These are phyloP conservation scores for Hypericum perforatum DNA, from an alignment of 345 rosid species.

Conservation along the genomic window DNA sequence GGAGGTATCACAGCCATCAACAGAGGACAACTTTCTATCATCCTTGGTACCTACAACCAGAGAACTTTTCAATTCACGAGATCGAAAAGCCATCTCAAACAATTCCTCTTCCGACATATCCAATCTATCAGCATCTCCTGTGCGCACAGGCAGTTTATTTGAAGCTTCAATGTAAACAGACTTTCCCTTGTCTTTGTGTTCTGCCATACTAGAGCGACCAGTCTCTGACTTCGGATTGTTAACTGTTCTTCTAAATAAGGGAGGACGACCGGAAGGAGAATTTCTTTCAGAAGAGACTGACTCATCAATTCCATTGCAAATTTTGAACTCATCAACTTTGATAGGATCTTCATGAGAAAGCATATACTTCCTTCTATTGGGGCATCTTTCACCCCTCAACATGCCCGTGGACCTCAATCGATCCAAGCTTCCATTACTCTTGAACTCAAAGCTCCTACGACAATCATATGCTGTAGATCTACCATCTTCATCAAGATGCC, in stretches of 20 bases:
- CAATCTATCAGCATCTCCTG: constrained; percentile 18
- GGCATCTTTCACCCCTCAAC: constrained; percentile 24
- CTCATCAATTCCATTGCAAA: constrained; percentile 11
- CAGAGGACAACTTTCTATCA: constrained; percentile 12
- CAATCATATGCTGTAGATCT: constrained; percentile 26
- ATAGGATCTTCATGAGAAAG: constrained; percentile 22
- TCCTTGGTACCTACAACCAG: constrained; percentile 19
- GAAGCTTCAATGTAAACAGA: constrained; percentile 17
- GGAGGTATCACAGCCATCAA: constrained; percentile 17
- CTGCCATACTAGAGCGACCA: constrained; percentile 18
- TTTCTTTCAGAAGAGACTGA: constrained; percentile 17
- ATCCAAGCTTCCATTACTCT: constrained; percentile 24
- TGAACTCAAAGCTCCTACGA: constrained; percentile 19
- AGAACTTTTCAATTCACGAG: constrained; percentile 19
- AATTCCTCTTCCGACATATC: constrained; percentile 18
- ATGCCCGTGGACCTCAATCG: constrained; percentile 18
- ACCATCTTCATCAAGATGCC: constrained; percentile 26
- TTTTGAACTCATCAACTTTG: constrained; percentile 20
- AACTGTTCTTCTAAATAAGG: constrained; percentile 40
- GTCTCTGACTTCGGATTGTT: constrained; percentile 21
- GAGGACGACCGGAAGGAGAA: constrained; percentile 17
- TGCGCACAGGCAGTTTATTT: constrained; percentile 12
- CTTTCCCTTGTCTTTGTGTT: constrained; percentile 34
- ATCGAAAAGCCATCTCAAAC: constrained; percentile 21
- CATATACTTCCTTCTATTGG: constrained; percentile 15